Percentiles rank a stretch among this genome's conserved stretches.
These are phyloP conservation scores for Penicillium goetzii DNA, from an alignment of 495 filamentous ascomycete species.

Conservation along the genomic window DNA sequence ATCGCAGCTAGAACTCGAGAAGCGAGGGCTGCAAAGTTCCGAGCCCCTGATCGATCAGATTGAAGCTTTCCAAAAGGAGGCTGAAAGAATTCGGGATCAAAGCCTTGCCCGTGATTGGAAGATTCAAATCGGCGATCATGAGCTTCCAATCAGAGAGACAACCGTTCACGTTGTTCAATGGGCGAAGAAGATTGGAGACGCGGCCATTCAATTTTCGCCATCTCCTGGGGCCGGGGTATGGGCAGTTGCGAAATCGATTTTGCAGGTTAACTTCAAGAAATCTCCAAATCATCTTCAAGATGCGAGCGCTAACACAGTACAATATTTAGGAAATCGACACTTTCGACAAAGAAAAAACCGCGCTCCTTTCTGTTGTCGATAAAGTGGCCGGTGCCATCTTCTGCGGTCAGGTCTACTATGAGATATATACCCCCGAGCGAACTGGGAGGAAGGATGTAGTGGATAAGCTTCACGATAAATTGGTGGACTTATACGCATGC, in stretches of 20 bases:
- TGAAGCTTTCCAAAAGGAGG: neutral
- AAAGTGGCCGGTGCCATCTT: neutral
- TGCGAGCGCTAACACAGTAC: neutral
- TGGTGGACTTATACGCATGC: neutral
- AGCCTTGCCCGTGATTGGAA: neutral
- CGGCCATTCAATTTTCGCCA: neutral
- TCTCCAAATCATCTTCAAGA: too few relatives aligned
- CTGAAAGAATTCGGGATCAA: neutral
- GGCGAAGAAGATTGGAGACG: neutral
- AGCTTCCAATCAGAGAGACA: neutral
- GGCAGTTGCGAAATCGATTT: neutral
- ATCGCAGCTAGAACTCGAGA: neutral
- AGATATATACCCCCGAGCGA: neutral
- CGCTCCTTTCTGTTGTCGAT: neutral
- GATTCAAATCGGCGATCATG: neutral
- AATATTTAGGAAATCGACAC: neutral
- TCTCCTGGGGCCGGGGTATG: neutral
- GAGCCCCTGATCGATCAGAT: neutral
- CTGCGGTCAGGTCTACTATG: neutral
- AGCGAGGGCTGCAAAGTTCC: neutral
- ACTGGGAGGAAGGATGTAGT: neutral
- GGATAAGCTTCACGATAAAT: neutral
- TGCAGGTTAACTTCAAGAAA: neutral
- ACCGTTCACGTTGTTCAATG: neutral
- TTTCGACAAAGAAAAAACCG: neutral